These are phyloP conservation scores for Tetraselmis striata DNA, from an alignment of 139 green algal genomes.

Conservation along the genomic window DNA sequence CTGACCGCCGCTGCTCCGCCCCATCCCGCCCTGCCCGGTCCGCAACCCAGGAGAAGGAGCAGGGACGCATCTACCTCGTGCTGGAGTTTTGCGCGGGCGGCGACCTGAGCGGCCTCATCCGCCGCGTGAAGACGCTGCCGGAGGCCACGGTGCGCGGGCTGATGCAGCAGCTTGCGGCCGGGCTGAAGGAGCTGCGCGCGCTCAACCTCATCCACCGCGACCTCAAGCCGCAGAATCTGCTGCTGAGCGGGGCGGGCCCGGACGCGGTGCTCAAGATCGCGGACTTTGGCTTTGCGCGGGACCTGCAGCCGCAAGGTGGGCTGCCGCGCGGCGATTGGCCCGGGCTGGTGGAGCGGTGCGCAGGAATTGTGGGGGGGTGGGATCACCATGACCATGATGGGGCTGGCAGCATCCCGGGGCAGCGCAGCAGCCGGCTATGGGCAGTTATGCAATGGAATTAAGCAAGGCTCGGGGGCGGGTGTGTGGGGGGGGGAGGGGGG, in stretches of 20 bases:
- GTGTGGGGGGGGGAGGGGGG: too few species aligned
- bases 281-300: constrained; percentile 97
- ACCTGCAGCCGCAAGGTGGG: constrained; percentile 62
- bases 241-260: constrained; percentile 51
- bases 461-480: too few species aligned
- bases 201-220: constrained; percentile 90
- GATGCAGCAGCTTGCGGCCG: constrained; percentile 77
- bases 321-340: too few species aligned
- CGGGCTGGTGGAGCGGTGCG: too few species aligned
- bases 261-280: constrained; percentile 87
- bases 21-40: too few species aligned
- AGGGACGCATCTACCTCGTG: constrained; percentile 69
- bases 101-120: constrained; percentile 78
- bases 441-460: too few species aligned
- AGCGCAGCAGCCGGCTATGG: too few species aligned
- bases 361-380: too few species aligned
- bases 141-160: constrained; percentile 66
- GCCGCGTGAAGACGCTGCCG: constrained; percentile 25
- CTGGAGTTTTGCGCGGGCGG: constrained; percentile 91
- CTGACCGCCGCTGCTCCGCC: too few species aligned
- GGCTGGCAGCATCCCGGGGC: too few species aligned
- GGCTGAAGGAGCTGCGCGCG: constrained; percentile 72
- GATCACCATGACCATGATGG: too few species aligned
- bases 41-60: constrained; percentile 34
- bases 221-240: constrained; percentile 97